Conservation (phyloP, 441 rosid species). For the Euphorbia celastroides region DNA sequence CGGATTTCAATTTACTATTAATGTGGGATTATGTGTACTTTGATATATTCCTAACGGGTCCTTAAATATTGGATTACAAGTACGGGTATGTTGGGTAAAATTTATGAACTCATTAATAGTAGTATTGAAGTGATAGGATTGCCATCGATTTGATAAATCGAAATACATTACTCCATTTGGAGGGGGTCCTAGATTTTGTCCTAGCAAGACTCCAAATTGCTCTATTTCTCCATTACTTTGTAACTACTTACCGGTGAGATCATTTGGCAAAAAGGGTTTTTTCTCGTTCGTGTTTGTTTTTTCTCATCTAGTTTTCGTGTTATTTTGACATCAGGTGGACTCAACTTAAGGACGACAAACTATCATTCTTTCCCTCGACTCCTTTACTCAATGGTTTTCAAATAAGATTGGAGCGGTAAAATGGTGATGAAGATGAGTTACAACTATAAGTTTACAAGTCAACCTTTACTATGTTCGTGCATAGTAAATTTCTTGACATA, state of each 20-base stretch:
- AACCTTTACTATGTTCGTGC: background rate
- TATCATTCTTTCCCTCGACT: slow-evolving; percentile 86
- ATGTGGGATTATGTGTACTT: no score
- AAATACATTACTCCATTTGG: slow-evolving; percentile 71
- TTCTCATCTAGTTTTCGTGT: no score
- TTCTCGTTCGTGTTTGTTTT: no score
- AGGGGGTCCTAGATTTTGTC: slow-evolving; percentile 85
- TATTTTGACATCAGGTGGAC: slow-evolving; percentile 51
- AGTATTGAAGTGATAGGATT: slow-evolving; percentile 74
- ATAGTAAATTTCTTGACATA: no score
- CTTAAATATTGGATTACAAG: no score
- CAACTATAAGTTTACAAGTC: background rate
- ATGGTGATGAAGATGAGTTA: background rate
- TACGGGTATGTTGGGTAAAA: slow-evolving; percentile 20
- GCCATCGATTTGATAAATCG: no score
- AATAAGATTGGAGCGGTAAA: slow-evolving; percentile 36
- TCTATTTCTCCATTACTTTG: slow-evolving; percentile 67
- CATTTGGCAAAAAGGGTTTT: no score
- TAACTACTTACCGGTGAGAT: slow-evolving; percentile 53
- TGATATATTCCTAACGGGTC: no score
- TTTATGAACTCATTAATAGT: slow-evolving; percentile 44
- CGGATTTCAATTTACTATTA: no score
- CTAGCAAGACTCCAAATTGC: slow-evolving; percentile 90
- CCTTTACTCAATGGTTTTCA: slow-evolving; percentile 77
- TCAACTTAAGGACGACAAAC: slow-evolving; percentile 57